Conservation (phyloP, 192 early-diverging fungal genomes). For the Coemansia sp. region DNA sequence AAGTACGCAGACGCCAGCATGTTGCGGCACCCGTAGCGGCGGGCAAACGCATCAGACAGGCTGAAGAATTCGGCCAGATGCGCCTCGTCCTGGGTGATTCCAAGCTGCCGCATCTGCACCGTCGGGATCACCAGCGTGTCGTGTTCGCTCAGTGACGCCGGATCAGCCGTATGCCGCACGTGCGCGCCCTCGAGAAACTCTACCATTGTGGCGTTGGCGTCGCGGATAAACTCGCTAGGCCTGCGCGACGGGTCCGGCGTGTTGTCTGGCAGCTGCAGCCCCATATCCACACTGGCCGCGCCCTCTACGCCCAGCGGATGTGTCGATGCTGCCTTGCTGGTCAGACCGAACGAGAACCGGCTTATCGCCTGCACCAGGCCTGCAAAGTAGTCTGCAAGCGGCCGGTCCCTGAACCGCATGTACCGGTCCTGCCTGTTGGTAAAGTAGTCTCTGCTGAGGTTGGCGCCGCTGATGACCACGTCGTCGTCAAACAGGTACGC, state of each 20-base stretch:
- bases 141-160: constrained; percentile 8
- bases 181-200: constrained; percentile 53
- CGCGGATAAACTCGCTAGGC: constrained; percentile 57
- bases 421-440: constrained; percentile 95
- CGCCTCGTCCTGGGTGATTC: constrained; percentile 75
- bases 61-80: constrained; percentile 67
- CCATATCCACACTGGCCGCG: not conserved
- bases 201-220: constrained; percentile 54
- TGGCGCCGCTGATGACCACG: constrained; percentile 79
- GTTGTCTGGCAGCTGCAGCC: constrained; percentile 14
- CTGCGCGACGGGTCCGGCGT: constrained; percentile 61
- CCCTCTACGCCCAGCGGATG: constrained; percentile 10
- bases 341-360: constrained; percentile 62
- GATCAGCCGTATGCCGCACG: constrained; percentile 7
- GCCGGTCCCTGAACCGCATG: constrained; percentile 62
- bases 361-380: constrained; percentile 65
- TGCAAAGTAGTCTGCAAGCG: constrained; percentile 69
- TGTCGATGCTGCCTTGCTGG: not conserved
- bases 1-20: constrained; percentile 90
- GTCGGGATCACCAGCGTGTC: constrained; percentile 79
- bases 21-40: constrained; percentile 56
- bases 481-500: constrained; percentile 88
- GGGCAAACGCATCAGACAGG: constrained; percentile 38
- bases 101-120: constrained; percentile 84
- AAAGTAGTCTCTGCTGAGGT: constrained; percentile 94